phyloP scores from a whole-genome alignment of 208 protist species.

The Trypanosoma caninum region DNA sequence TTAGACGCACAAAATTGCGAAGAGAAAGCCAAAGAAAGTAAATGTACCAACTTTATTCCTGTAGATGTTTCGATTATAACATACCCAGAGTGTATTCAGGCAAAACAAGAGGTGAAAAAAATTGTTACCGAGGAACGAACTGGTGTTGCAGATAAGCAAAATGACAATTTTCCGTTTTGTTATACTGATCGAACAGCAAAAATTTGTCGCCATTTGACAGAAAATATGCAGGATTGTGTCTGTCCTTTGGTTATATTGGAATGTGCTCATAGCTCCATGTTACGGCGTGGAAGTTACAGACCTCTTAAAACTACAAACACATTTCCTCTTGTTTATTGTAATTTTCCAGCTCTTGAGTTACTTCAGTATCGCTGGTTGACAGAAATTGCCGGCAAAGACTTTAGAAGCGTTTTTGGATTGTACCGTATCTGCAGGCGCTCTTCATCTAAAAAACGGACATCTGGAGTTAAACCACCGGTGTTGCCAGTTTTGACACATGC shows the following conservation, averaged over 20 bases:
- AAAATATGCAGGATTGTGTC: conserved; percentile 18
- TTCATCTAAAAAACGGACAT: not conserved
- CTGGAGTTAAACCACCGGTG: not conserved
- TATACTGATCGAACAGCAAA: not conserved
- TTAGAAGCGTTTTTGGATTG: conserved; percentile 16
- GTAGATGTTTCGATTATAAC: too few relatives aligned
- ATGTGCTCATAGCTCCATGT: not conserved
- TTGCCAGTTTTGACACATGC: conserved; percentile 23
- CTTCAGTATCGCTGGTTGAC: conserved; percentile 8
- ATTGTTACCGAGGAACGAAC: not conserved
- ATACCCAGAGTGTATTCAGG: not conserved
- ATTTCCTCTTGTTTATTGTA: conserved; percentile 24
- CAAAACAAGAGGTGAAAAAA: not conserved
- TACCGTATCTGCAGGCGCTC: not conserved
- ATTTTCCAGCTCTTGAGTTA: conserved; percentile 8
- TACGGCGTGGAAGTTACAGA: not conserved
- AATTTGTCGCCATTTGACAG: conserved; percentile 8
- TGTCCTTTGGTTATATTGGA: conserved; percentile 25
- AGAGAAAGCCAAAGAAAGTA: not conserved
- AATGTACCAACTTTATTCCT: too few relatives aligned
- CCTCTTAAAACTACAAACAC: not conserved
- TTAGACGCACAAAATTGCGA: not conserved
- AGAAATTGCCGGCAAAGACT: conserved; percentile 18
- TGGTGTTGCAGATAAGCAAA: conserved; percentile 5
- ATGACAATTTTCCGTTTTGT: not conserved